Evolutionary conservation across 2,329 filamentous ascomycete species (phyloP), one percentile per base, ranked within the genome.

Genomic region (Aspergillus eucalypticola): DNA sequence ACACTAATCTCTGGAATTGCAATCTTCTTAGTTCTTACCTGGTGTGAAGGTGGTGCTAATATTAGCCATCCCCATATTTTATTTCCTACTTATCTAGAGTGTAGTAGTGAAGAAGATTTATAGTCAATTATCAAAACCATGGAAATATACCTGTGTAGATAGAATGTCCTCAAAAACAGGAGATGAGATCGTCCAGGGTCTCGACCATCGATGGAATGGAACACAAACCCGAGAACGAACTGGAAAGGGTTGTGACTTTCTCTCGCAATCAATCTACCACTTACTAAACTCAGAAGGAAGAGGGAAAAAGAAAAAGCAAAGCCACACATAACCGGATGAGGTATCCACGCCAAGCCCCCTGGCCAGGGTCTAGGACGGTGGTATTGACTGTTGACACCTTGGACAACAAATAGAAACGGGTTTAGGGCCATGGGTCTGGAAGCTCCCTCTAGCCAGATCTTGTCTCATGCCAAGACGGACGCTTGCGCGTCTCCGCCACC

Each of bases 401-500:
- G 52, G 29, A n/a, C 35, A 53, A 53, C 10, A 19, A 21, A 11
- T 57, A 56, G 54, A 51, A 68, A 64, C 11, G 5, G 60, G 69
- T 54, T 56, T 73, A 72, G 68, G n/a, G 60, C 7, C 7, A 58
- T 71, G 68, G 71, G 54, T 44, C 56, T 13, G 8, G 38, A 51
- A 56, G 64, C 60, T 27, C 63, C 32, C 66, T 67, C 69, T 72
- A 66, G 69, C 66, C 70, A 67, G 67, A 73, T 73, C 70, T 64
- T 62, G 63, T 60, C 38, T 63, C 58, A 55, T 67, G 72, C 73
- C 73, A 75, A 75, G 73, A 72, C 69, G 71, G 69, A 71, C 67
- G 73, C 72, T 75, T 75, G 73, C 73, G 73, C 72, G 73, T 75
- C 73, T 75, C 71, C 72, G 69, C 66, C 69, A 67, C 62, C 42